phyloP scores from a whole-genome alignment of 1,284 basidiomycete species.

The Irpex sp. region DNA sequence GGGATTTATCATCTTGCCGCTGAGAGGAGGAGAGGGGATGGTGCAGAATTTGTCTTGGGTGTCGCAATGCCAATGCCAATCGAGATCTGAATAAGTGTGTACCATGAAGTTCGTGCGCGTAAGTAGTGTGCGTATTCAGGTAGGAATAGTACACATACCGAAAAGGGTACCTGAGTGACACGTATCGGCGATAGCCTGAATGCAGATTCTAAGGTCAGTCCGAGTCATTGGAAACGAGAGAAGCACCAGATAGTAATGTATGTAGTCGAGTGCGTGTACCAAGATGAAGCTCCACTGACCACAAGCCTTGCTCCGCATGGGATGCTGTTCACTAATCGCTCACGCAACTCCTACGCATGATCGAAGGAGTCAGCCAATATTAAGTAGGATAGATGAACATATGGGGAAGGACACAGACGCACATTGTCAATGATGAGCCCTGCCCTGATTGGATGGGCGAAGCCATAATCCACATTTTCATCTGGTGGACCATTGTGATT shows the following conservation, averaged over 20 bases:
- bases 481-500: constrained; percentile 11
- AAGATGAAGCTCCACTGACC: neutral
- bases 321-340: constrained; percentile 12
- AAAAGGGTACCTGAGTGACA: constrained; percentile 20
- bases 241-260: too few relatives aligned
- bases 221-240: neutral
- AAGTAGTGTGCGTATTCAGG: neutral
- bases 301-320: constrained; percentile 1
- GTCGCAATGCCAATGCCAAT: constrained; percentile 2
- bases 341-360: constrained; percentile 7
- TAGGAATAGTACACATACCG: constrained; percentile 5
- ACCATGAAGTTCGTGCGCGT: neutral
- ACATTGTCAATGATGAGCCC: constrained; percentile 24
- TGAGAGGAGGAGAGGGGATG: neutral
- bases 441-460: neutral
- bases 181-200: constrained; percentile 17
- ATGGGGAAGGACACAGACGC: neutral
- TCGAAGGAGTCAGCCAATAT: neutral
- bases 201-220: neutral
- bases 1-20: neutral
- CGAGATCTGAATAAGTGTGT: neutral
- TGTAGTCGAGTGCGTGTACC: too few relatives aligned
- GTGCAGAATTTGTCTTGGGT: neutral
- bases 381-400: neutral
- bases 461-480: neutral